These are phyloP conservation scores for Sphaceloma murrayae DNA, from an alignment of 2,329 filamentous ascomycete genomes.

Conservation along the genomic window DNA sequence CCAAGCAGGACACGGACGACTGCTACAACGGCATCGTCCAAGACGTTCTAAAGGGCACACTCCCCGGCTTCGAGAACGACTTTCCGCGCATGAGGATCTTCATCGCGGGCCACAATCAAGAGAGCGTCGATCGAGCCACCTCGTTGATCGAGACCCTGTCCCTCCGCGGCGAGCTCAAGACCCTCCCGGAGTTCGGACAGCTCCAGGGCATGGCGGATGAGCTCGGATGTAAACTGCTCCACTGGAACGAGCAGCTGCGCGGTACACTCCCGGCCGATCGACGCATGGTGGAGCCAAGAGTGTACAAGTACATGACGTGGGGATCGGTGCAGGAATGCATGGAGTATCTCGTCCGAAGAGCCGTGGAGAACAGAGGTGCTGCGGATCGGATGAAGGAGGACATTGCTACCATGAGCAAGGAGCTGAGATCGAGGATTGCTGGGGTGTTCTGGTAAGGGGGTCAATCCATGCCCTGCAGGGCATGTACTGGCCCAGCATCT, in stretches of 20 bases:
- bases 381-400: slow-evolving; percentile 21
- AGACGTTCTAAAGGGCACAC: slow-evolving; percentile 21
- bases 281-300: slow-evolving; percentile 20
- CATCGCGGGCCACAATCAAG: slow-evolving; percentile 27
- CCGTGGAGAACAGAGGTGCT: slow-evolving; percentile 25
- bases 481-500: too few species aligned
- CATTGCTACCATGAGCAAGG: slow-evolving; percentile 4
- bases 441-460: too few species aligned
- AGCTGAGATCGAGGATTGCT: slow-evolving; percentile 13
- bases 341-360: slow-evolving; percentile 24
- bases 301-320: slow-evolving; percentile 26
- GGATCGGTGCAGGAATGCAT: slow-evolving; percentile 26
- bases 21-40: slow-evolving; percentile 24
- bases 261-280: background rate
- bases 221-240: slow-evolving; percentile 22
- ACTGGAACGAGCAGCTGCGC: slow-evolving; percentile 17
- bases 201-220: slow-evolving; percentile 27
- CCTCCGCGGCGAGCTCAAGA: slow-evolving; percentile 18
- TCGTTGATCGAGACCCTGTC: slow-evolving; percentile 19
- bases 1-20: slow-evolving; percentile 24
- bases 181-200: slow-evolving; percentile 23
- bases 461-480: too few species aligned
- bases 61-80: slow-evolving; percentile 21
- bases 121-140: slow-evolving; percentile 20
- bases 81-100: slow-evolving; percentile 24